Evolutionary conservation across 768 basidiomycete species (phyloP).

Genomic region (Dioszegia hungarica): DNA sequence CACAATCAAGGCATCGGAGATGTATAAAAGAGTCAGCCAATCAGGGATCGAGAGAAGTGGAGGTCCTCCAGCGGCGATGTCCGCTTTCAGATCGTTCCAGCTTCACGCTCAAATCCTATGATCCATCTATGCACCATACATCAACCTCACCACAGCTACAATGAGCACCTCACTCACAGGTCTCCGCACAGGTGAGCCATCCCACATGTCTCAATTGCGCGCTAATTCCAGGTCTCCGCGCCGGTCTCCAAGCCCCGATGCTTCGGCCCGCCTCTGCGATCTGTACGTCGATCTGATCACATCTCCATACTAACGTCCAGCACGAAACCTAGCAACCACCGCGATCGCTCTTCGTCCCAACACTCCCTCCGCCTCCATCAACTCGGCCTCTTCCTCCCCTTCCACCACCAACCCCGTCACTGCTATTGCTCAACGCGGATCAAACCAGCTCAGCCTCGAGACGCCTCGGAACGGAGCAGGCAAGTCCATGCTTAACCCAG

Average conservation of each 20-base stretch:
- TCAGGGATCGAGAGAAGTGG: too few species aligned
- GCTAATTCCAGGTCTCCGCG: neutral
- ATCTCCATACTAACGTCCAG: too few species aligned
- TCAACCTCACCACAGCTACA: neutral
- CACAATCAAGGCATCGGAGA: too few species aligned
- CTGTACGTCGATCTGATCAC: slow-evolving; percentile 11
- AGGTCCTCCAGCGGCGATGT: too few species aligned
- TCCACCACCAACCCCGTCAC: slow-evolving; percentile 52
- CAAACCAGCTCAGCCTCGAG: slow-evolving; percentile 79
- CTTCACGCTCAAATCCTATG: neutral
- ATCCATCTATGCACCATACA: neutral
- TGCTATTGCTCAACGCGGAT: slow-evolving; percentile 66
- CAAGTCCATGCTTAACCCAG: slow-evolving; percentile 46
- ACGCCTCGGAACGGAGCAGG: slow-evolving; percentile 86
- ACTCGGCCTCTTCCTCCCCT: slow-evolving; percentile 37
- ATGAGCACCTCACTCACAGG: slow-evolving; percentile 5
- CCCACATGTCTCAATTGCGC: neutral
- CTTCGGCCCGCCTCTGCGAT: slow-evolving; percentile 18
- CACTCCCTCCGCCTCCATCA: slow-evolving; percentile 37
- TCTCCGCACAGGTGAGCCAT: slow-evolving; percentile 10
- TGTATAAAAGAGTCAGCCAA: too few species aligned
- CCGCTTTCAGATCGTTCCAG: too few species aligned
- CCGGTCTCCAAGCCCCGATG: slow-evolving; percentile 6
- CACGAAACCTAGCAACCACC: slow-evolving; percentile 34
- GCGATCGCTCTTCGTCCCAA: slow-evolving; percentile 39